Conservation (phyloP, 2,329 filamentous ascomycete species). For the Phialophora chinensis region DNA sequence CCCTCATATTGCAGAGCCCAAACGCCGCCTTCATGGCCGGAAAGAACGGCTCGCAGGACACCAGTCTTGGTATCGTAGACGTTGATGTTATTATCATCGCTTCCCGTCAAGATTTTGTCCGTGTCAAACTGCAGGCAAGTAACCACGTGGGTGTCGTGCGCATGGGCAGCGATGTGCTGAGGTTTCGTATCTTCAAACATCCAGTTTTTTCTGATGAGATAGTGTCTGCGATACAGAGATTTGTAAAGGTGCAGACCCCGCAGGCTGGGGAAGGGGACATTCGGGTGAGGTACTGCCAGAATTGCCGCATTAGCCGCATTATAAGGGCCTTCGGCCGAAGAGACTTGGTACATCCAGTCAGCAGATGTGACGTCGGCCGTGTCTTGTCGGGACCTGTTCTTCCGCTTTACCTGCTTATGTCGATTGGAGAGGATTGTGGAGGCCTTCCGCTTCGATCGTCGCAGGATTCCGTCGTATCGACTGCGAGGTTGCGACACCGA, state of each 20-base stretch:
- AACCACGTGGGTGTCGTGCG: conserved; percentile 93
- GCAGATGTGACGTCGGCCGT: conserved; percentile 48
- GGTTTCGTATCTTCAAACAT: conserved; percentile 83
- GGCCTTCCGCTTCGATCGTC: conserved; percentile 56
- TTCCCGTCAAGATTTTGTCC: conserved; percentile 97
- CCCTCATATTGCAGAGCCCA: conserved; percentile 98
- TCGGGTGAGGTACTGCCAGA: conserved; percentile 78
- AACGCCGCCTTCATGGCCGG: conserved; percentile 94
- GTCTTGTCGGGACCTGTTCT: conserved; percentile 55
- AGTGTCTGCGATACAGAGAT: conserved; percentile 89
- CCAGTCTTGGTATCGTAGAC: conserved; percentile 98
- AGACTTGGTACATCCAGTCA: conserved; percentile 55
- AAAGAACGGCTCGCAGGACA: conserved; percentile 78
- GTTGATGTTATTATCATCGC: conserved; percentile 96
- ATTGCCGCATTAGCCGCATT: conserved; percentile 87
- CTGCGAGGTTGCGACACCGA: conserved; percentile 25
- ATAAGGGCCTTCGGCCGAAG: conserved; percentile 77
- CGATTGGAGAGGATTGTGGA: conserved; percentile 51
- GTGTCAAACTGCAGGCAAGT: conserved; percentile 97
- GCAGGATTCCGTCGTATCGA: conserved; percentile 37
- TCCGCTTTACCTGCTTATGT: conserved; percentile 63
- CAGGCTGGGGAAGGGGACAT: conserved; percentile 77
- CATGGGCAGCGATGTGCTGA: conserved; percentile 92
- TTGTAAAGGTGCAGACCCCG: conserved; percentile 92
- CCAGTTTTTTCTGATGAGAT: conserved; percentile 90